phyloP scores from a whole-genome alignment of 306 rosid genomes.

The Sicyos baderoa region DNA sequence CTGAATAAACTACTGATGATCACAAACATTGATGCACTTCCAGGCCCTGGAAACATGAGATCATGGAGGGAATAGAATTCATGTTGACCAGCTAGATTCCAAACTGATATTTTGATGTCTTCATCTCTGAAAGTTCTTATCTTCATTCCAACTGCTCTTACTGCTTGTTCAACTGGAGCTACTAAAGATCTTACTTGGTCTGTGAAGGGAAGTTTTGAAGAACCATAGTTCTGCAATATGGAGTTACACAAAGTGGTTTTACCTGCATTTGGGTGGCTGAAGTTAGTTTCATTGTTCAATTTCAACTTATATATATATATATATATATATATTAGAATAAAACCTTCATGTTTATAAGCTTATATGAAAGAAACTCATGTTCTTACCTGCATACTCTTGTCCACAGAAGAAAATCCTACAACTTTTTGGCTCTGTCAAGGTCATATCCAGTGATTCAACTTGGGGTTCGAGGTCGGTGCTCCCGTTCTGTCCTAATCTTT shows the following conservation, averaged over 20 bases:
- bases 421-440: constrained; percentile 74
- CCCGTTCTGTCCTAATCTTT: constrained; percentile 80
- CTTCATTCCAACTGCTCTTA: constrained; percentile 68
- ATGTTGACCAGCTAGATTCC: constrained; percentile 95
- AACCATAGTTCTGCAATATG: constrained; percentile 59
- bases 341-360: background rate
- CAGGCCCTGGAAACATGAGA: constrained; percentile 92
- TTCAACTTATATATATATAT: background rate
- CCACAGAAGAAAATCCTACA: constrained; percentile 91
- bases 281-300: constrained; percentile 5
- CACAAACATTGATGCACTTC: constrained; percentile 77
- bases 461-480: constrained; percentile 80
- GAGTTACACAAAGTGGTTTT: constrained; percentile 78
- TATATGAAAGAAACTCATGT: background rate
- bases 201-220: constrained; percentile 53
- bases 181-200: constrained; percentile 83
- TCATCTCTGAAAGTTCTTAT: constrained; percentile 74
- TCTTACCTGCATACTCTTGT: constrained; percentile 72
- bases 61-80: constrained; percentile 84
- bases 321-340: background rate
- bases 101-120: constrained; percentile 63
- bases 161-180: constrained; percentile 78
- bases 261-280: constrained; percentile 43
- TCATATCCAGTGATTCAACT: constrained; percentile 77
- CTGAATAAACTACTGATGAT: constrained; percentile 62